Conservation (phyloP, 169 alveolate species). For the Plasmodium berghei region DNA sequence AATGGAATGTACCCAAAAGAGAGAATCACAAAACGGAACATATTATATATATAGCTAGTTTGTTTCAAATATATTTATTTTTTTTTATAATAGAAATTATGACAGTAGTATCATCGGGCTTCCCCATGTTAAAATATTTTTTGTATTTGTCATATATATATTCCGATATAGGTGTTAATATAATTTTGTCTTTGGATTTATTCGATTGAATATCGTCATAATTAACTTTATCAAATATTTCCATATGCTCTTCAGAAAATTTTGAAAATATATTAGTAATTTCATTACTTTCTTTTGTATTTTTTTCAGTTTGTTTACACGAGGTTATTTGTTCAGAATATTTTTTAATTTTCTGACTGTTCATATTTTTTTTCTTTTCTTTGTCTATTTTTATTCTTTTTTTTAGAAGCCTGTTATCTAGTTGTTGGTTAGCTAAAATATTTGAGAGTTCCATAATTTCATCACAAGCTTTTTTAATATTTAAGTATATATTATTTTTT, state of each 20-base stretch:
- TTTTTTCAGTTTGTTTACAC: constrained; percentile 4
- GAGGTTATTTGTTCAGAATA: neutral
- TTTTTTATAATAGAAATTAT: constrained; percentile 66
- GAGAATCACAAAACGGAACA: no score
- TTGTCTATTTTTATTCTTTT: constrained; percentile 46
- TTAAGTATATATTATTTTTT: constrained; percentile 31
- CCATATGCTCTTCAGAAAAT: constrained; percentile 10
- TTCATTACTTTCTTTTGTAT: neutral
- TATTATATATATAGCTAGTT: no score
- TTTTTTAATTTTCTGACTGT: constrained; percentile 2
- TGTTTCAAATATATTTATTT: constrained; percentile 12
- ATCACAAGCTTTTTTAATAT: constrained; percentile 64
- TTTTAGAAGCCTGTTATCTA: constrained; percentile 32
- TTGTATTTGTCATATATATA: constrained; percentile 68
- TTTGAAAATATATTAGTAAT: constrained; percentile 1
- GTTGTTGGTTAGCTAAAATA: constrained; percentile 58
- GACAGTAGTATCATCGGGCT: constrained; percentile 75
- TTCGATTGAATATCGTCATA: constrained; percentile 73
- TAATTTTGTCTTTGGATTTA: constrained; percentile 51
- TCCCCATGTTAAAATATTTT: constrained; percentile 73
- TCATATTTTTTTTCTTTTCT: constrained; percentile 13
- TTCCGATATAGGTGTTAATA: constrained; percentile 75
- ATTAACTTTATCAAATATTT: constrained; percentile 67
- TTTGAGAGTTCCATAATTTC: constrained; percentile 47
- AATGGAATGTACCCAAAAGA: no score